phyloP scores from a whole-genome alignment of 2,329 filamentous ascomycete genomes.

The Exophiala bonariae region DNA sequence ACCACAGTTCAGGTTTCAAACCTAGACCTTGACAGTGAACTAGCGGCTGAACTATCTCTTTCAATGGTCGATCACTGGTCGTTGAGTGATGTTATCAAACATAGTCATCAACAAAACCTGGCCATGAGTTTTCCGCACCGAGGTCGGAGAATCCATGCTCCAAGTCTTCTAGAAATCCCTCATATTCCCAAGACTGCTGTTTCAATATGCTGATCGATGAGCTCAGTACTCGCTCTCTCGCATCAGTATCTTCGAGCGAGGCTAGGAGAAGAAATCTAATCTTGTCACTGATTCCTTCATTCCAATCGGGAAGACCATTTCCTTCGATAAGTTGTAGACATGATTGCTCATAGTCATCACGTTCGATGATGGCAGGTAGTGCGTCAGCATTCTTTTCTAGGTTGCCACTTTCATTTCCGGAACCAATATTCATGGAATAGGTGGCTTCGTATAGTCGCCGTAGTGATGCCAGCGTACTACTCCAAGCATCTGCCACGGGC shows the following conservation, averaged over 20 bases:
- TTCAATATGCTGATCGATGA: neutral
- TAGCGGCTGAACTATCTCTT: neutral
- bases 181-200: neutral
- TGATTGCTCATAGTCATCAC: neutral
- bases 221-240: constrained; percentile 2
- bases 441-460: constrained; percentile 5
- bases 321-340: neutral
- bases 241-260: constrained; percentile 8
- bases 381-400: neutral
- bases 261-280: constrained; percentile 4
- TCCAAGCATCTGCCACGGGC: constrained; percentile 3
- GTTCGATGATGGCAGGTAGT: neutral
- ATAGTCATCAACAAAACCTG: neutral
- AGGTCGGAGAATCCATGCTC: constrained; percentile 3
- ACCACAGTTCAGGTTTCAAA: neutral
- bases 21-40: neutral
- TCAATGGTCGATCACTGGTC: neutral
- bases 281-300: constrained; percentile 5
- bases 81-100: neutral
- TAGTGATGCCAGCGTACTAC: constrained; percentile 1
- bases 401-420: neutral
- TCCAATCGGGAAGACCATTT: neutral
- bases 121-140: constrained; percentile 1
- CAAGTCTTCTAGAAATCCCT: neutral
- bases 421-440: neutral